Percentiles rank a stretch among this genome's conserved stretches.
These are phyloP conservation scores for Saturnispora sanitii DNA, from an alignment of 805 yeast species.

Conservation along the genomic window DNA sequence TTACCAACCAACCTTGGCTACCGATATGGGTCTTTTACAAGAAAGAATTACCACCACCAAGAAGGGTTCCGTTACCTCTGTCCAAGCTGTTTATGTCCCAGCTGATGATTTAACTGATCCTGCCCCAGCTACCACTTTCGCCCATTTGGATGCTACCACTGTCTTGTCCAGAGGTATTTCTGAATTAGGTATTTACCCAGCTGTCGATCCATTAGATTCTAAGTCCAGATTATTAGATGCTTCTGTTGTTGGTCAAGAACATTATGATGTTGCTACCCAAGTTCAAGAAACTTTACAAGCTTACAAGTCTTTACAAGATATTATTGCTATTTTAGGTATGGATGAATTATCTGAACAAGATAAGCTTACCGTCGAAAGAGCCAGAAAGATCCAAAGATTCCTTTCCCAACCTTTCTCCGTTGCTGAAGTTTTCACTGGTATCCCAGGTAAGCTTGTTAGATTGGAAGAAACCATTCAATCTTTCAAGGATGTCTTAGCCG, in stretches of 20 bases:
- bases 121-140: slow-evolving; percentile 99
- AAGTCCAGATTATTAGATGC: slow-evolving; percentile 97
- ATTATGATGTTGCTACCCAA: slow-evolving; percentile 86
- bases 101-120: slow-evolving; percentile 99
- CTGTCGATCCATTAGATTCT: slow-evolving; percentile 99
- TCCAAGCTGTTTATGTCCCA: slow-evolving; percentile 99
- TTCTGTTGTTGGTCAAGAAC: slow-evolving; percentile 97
- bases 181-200: slow-evolving; percentile 99
- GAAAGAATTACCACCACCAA: slow-evolving; percentile 99
- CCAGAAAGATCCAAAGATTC: slow-evolving; percentile 99
- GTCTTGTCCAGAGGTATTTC: slow-evolving; percentile 99
- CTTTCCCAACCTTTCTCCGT: slow-evolving; percentile 99
- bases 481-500: slow-evolving; percentile 94
- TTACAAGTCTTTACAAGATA: slow-evolving; percentile 99
- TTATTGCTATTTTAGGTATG: slow-evolving; percentile 99
- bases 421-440: slow-evolving; percentile 99
- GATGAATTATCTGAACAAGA: slow-evolving; percentile 98
- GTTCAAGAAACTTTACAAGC: slow-evolving; percentile 99
- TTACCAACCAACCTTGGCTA: slow-evolving; percentile 99
- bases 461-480: slow-evolving; percentile 90
- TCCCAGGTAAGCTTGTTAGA: slow-evolving; percentile 95
- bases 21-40: slow-evolving; percentile 99
- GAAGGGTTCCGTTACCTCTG: slow-evolving; percentile 99
- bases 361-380: slow-evolving; percentile 99
- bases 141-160: slow-evolving; percentile 99